Evolutionary conservation across 371 early-diverging fungal genomes (phyloP).

Genomic region (Apophysomyces trapeziformis): DNA sequence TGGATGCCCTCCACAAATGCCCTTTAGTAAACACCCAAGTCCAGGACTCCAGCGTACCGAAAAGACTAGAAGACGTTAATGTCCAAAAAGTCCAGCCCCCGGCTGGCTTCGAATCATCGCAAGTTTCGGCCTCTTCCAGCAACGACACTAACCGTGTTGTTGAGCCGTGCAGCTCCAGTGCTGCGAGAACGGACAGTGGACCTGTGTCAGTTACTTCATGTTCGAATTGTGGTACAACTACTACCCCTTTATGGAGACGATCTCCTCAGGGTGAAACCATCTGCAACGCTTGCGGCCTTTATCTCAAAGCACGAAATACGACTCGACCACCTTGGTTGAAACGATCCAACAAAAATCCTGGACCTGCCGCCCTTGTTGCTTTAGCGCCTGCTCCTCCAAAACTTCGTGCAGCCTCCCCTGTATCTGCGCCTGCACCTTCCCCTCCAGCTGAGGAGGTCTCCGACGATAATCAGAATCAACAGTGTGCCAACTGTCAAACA

Average conservation of each 20-base stretch:
- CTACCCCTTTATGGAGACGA: constrained; percentile 94
- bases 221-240: constrained; percentile 88
- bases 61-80: constrained; percentile 5
- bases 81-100: constrained; percentile 36
- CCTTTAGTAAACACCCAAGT: constrained; percentile 35
- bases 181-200: constrained; percentile 59
- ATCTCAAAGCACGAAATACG: constrained; percentile 81
- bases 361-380: constrained; percentile 31
- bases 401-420: constrained; percentile 11
- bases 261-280: constrained; percentile 80
- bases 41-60: constrained; percentile 29
- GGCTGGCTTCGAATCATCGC: constrained; percentile 52
- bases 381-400: constrained; percentile 37
- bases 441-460: constrained; percentile 2
- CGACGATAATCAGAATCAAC: constrained; percentile 12
- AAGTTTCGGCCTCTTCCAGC: constrained; percentile 47
- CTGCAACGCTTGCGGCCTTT: constrained; percentile 95
- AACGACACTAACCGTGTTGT: constrained; percentile 36
- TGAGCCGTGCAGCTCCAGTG: constrained; percentile 64
- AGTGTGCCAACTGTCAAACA: constrained; percentile 76
- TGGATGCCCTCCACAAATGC: constrained; percentile 57
- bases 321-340: constrained; percentile 83
- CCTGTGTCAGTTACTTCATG: constrained; percentile 65
- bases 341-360: constrained; percentile 46
- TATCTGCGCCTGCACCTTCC: constrained; percentile 8